Base-by-base conservation (phyloP, 768 basidiomycete genomes). In the Russula ochroleuca region DNA sequence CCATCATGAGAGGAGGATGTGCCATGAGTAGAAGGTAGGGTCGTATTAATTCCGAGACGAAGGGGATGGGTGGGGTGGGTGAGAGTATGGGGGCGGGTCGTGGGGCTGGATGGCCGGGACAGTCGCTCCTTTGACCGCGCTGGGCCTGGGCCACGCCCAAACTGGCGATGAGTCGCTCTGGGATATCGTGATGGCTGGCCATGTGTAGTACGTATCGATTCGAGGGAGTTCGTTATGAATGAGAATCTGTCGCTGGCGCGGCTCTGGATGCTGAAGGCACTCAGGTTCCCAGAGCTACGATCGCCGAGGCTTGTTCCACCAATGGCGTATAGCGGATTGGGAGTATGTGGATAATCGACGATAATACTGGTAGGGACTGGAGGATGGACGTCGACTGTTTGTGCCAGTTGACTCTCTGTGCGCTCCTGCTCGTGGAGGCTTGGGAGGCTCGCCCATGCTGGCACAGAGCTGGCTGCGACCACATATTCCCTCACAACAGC, bases 191-290 rank as follows among this genome's bases (percentile, higher is more conserved):
- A 37, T 19, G 54, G 9, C 17, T 65, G 59, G 35, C 59, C 64
- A 2, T 31, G 23, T 28, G 58, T 4, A 3, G 10, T 13, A 4
- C 49, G 59, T 1, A 60, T 21, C 6, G 54, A 51, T 10, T 56
- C 48, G 33, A 40, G 40, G 14, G 59, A 61, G 28, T 15, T 41
- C n/a, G 63, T 45, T 19, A 60, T 23, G 7, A 56, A 38, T 15
- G 64, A 65, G 2, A 31, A 25, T 40, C 54, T 65, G 50, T 61
- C 59, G 38, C 49, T 51, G 48, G 64, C 59, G n/a, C 52, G 58
- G 13, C 64, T 65, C 9, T 47, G 64, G 15, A 19, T 56, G 50
- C 59, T 45, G 25, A n/a, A 5, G 33, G 17, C 13, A 13, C 55
- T 64, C 40, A 61, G 33, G 48, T 51, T 56, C 19, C 19, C 23